Evolutionary conservation across 1,139 yeast species (phyloP), one percentile per base, ranked within the genome.

Genomic region (Yamadazyma pseudoaaseri): DNA sequence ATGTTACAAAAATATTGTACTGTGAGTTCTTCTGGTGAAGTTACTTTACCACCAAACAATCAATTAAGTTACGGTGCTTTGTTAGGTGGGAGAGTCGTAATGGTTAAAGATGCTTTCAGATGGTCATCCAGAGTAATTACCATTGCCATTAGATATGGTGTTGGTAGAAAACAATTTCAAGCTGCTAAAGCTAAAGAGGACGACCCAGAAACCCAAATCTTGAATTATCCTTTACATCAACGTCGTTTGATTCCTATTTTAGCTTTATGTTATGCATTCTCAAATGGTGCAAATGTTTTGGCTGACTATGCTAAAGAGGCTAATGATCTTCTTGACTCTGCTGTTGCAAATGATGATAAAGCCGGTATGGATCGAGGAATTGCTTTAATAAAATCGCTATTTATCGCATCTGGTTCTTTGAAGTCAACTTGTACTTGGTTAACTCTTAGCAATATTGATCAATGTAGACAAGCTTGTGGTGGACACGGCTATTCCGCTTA

Each of bases 61-160:
- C 96, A 86, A 60, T 73, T 89, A 40, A 81, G 95, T 3, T 89
- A 87, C 58, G 84, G 90, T 42, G 95, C 96, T 6, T 69, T 89
- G 46, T 70, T 89, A 42, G 86, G 84, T 47, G 96, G 96, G 41
- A 79, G 97, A 61, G 96, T 87, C 32, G 73, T 79, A 34, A 89
- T 89, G 96, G 95, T 86, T 27, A 65, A 73, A 47, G 96, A 87
- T 56, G 83, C 95, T 9, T 86, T 76, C 61, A 79, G 92, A 60
- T 79, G 82, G 56, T 79, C 89, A 42, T 83, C 90, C 29, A 77
- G 92, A 52, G 82, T 82, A 52, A 68, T 80, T 43, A 86, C 95
- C 23, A 84, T 87, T 60, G 95, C 96, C 3, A 70, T 86, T 38
- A 74, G 97, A 53, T 89, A 87, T 58, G 90, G 95, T 20, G 86